Evolutionary conservation across 495 filamentous ascomycete genomes (phyloP), one percentile per base, ranked within the genome.

Genomic region (Penicillium psychrofluorescens): DNA sequence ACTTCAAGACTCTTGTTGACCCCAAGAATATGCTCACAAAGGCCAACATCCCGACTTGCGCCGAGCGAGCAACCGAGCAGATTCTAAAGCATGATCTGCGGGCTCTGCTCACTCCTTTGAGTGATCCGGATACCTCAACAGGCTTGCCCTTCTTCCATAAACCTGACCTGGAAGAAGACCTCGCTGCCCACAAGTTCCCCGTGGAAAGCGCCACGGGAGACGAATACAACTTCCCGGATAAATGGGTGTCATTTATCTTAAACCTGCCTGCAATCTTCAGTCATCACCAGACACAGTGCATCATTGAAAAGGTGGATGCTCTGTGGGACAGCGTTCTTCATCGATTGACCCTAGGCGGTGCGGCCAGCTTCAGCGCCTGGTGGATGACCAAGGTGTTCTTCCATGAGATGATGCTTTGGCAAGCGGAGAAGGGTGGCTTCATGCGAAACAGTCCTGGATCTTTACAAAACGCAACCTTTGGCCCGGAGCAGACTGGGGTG

Each of bases 321-420:
- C 35, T 74, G 31, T 74, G 67, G 67, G 67, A 71, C 41, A 62
- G 56, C 27, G 61, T 74, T n/a, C 56, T 74, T 8, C 68, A 63
- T 43, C 61, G 67, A 8, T 44, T 74, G 44, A 96, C 91, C 7
- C 80, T 96, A 15, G 77, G 77, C 16, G 81, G 85, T 46, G 88
- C 86, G 8, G 78, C 81, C 46, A 95, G 87, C 54, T 98, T 95
- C 56, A 88, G 88, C 11, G 83, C 86, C 2, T 98, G 92, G 92
- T 96, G 92, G 89, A 85, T 95, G 42, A 90, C 88, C n/a, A 95
- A 96, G 59, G 88, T 90, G 41, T 98, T 90, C 73, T 78, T 98
- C 41, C 91, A 96, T 59, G 92, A 96, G 65, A 94, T 95, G 90
- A 80, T 90, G 54, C 67, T 83, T 32, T 97, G 92, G 79, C 74